These are phyloP conservation scores for Sequoia sempervirens DNA, from an alignment of 75 land plant genomes.

Conservation along the genomic window DNA sequence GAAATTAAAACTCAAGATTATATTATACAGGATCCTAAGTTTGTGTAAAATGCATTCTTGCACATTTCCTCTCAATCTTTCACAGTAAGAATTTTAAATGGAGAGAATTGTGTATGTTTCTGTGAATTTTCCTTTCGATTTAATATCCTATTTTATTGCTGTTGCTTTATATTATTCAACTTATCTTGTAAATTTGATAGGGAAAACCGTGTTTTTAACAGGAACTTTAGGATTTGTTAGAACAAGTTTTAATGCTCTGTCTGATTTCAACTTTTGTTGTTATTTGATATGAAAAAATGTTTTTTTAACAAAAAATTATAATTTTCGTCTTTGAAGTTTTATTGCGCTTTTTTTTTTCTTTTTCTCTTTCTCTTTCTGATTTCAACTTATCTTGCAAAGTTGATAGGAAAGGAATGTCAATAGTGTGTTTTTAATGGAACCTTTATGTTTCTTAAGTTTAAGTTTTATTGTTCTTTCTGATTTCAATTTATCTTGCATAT, in stretches of 20 bases:
- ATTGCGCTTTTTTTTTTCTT: too few relatives aligned
- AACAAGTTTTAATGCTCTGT: too few relatives aligned
- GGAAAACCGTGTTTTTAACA: not conserved
- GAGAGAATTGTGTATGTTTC: not conserved
- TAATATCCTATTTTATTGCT: not conserved
- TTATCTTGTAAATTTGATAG: not conserved
- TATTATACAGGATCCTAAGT: not conserved
- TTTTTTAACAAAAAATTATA: too few relatives aligned
- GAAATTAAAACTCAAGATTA: too few relatives aligned
- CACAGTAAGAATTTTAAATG: slow-evolving; percentile 11
- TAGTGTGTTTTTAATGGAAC: not conserved
- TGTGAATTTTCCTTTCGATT: not conserved
- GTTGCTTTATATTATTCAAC: not conserved
- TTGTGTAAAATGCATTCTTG: not conserved
- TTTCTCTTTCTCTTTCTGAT: not conserved
- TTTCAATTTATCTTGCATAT: not conserved
- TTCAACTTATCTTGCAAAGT: not conserved
- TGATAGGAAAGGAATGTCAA: not conserved
- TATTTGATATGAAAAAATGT: not conserved
- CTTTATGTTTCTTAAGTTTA: not conserved
- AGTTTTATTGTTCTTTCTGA: not conserved
- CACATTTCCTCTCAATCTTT: not conserved
- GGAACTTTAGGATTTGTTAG: too few relatives aligned
- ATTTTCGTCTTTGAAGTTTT: too few relatives aligned
- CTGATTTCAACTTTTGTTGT: not conserved